Base-by-base conservation (phyloP, 164 flowering plant genomes). In the Berberis thunbergii region DNA sequence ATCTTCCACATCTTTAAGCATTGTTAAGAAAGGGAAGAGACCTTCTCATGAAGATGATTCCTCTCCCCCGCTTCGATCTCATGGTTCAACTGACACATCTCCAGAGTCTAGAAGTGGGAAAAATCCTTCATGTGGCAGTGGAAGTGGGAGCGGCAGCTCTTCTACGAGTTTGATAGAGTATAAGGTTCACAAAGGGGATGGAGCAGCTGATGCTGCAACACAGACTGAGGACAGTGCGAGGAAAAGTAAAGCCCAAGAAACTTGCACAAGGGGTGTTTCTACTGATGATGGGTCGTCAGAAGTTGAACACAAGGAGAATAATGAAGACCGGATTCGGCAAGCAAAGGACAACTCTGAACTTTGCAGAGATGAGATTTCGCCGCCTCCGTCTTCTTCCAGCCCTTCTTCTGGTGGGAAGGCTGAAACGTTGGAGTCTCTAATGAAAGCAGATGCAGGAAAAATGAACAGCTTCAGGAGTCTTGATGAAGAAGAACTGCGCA, bases 401-500 rank as follows among this genome's bases (percentile, higher is more conserved):
- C 79, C 85, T 8, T 89, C 95, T n/a, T 87, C 91, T 0, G 81
- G 82, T 54, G 88, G 88, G 64, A 84, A 85, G 76, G 80, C 84
- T 2, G 96, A 89, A 43, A 95, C 99, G 2, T 75, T 95, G 74
- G 99, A 95, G 70, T 85, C 97, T 45, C 70, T 91, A 60, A 91
- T 95, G 50, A 87, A 86, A 74, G 86, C 96, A 49, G 97, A 94
- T 73, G 86, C 73, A 46, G 80, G 72, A 55, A 88, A 84, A 75
- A 76, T 81, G 56, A 83, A 84, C 65, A 87, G 92, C 69, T 86
- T 80, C 67, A 78, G 92, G 68, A 81, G 79, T 69, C 79, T 79
- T 49, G 88, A 86, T 70, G 92, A 88, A 72, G 97, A 83, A 69
- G 88, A 81, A 9, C 42, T 74, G 49, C 76, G 72, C 38, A 70